These are phyloP conservation scores for Arxiozyma slooffiae DNA, from an alignment of 1,139 yeast species.

Conservation along the genomic window DNA sequence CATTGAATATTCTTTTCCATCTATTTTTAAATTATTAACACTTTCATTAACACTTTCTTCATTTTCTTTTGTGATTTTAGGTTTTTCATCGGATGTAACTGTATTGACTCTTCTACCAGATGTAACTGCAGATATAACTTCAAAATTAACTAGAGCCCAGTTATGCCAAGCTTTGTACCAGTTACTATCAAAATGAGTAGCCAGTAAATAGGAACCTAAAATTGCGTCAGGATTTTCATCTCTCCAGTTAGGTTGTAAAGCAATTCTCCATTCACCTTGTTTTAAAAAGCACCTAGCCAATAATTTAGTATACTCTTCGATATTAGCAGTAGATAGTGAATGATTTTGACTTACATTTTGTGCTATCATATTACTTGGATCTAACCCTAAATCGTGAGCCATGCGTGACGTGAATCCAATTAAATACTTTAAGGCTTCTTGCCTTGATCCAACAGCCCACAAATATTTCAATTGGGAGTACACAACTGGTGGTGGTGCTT, in stretches of 20 bases:
- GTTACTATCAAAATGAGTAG: conserved; percentile 84
- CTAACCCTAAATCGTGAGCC: conserved; percentile 80
- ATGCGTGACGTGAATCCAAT: conserved; percentile 87
- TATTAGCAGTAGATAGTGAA: conserved; percentile 73
- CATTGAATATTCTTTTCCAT: conserved; percentile 35
- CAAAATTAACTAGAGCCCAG: conserved; percentile 97
- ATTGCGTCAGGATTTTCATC: conserved; percentile 60
- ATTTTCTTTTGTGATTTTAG: conserved; percentile 16
- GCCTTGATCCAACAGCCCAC: conserved; percentile 93
- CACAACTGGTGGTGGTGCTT: conserved; percentile 93
- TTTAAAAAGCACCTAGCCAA: conserved; percentile 91
- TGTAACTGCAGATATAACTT: conserved; percentile 67
- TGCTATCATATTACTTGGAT: conserved; percentile 72
- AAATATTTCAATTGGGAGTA: conserved; percentile 92
- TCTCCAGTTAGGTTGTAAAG: conserved; percentile 70
- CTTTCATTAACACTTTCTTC: conserved; percentile 13
- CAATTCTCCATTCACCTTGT: conserved; percentile 98
- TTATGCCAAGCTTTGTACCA: conserved; percentile 99
- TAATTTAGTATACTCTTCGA: conserved; percentile 77
- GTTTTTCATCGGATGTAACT: conserved; percentile 12
- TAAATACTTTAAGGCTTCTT: conserved; percentile 77
- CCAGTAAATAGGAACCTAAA: conserved; percentile 82
- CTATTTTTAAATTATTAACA: conserved; percentile 14
- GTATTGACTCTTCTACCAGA: conserved; percentile 31
- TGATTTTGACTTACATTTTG: conserved; percentile 37